Base-by-base conservation (phyloP, 768 basidiomycete species). In the Boletus fagicola region DNA sequence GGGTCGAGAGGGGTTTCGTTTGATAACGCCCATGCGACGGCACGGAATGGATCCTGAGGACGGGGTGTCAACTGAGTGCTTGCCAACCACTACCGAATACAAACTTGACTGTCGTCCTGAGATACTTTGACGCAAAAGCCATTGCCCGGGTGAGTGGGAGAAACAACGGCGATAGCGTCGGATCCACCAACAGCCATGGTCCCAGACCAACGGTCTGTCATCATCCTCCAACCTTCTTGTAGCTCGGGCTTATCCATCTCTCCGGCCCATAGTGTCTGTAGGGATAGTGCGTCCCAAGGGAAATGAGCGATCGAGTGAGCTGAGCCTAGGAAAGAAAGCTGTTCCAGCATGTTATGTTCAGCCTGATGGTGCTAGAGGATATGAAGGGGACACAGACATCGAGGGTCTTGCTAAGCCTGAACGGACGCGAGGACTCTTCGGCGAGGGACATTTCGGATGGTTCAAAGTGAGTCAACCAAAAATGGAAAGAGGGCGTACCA, bases 21-120 rank as follows among this genome's bases (percentile, higher is more conserved):
- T 58, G 74, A 74, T 45, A 90, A 62, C 24, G 80, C 79, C 89
- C 88, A 91, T 42, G 83, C 83, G 59, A 84, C 77, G 7, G 72
- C 71, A 52, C 66, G 53, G 56, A 71, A 68, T 3, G 58, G 39
- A 38, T 62, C 68, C 68, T 70, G 18, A 39, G 49, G 33, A 63
- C 35, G 39, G 38, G 15, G 22, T 26, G 60, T 66, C 53, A 62
- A 50, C 31, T 20, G 38, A 18, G 50, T n/a, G 26, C 28, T 28
- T 33, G 18, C 30, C 22, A 45, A 46, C 13, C 6, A 35, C 46
- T 16, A 10, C 16, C 18, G 49, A 45, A 33, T 39, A 57, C 69
- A 51, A n/a, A 70, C 69, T 51, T 57, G 51, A 36, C 43, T 12
- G 38, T n/a, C 55, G 35, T 63, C 60, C 47, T 53, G 62, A 12